phyloP scores from a whole-genome alignment of 179 eudicot species.

The Silene noctiflora region DNA sequence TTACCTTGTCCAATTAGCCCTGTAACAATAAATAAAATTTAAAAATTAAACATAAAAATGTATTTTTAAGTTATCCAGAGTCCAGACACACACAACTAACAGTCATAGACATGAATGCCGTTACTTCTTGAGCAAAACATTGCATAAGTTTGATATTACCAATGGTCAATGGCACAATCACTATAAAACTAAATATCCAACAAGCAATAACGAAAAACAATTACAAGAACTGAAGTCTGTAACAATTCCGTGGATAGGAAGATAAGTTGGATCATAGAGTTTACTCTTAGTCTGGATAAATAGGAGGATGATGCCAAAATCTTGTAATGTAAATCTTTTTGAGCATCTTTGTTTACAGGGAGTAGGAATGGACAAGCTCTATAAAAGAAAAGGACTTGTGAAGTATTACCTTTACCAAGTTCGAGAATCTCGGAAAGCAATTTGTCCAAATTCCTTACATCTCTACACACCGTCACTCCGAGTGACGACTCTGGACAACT shows the following conservation, averaged over 20 bases:
- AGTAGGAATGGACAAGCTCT: not conserved
- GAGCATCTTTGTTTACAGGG: not conserved
- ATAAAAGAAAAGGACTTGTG: not conserved
- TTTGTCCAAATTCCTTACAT: slow-evolving; percentile 49
- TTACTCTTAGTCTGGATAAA: not conserved
- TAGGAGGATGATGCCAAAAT: not conserved
- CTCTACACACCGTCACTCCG: slow-evolving; percentile 42
- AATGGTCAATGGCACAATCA: not conserved
- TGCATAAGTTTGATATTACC: not conserved
- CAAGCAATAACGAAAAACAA: not conserved
- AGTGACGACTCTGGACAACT: slow-evolving; percentile 33
- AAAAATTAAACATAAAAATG: not conserved
- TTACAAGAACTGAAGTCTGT: not conserved
- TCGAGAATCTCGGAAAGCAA: slow-evolving; percentile 43
- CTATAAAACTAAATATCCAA: not conserved
- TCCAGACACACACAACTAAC: not conserved
- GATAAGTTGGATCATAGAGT: not conserved
- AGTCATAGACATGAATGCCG: not conserved
- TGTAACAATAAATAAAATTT: slow-evolving; percentile 24
- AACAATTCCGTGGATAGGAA: not conserved
- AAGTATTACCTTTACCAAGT: slow-evolving; percentile 66
- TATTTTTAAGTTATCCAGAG: not conserved
- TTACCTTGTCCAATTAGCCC: slow-evolving; percentile 63
- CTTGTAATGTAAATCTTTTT: not conserved
- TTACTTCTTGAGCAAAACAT: not conserved